A percentile compares a stretch with the other conserved stretches of the same genome.
These are phyloP conservation scores for Populus tomentosa DNA, from an alignment of 441 rosid genomes.

Conservation along the genomic window DNA sequence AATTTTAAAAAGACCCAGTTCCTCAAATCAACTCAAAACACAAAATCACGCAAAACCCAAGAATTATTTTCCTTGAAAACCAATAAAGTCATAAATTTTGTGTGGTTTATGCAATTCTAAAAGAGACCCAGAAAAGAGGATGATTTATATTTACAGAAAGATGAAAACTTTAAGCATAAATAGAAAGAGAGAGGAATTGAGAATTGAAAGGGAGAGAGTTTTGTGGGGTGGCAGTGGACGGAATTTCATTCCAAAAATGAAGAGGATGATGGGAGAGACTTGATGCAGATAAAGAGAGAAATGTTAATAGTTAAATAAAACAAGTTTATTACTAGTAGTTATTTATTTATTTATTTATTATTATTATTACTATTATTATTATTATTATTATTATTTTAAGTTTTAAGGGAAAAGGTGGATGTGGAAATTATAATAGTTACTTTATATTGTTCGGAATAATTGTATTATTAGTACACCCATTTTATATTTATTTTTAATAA, in stretches of 20 bases:
- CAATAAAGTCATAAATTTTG: neutral
- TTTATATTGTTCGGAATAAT: too few relatives aligned
- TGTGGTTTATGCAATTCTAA: neutral
- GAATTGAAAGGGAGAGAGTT: neutral
- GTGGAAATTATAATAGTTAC: too few relatives aligned
- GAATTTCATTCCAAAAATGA: neutral
- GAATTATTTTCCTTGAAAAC: neutral
- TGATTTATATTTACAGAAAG: neutral
- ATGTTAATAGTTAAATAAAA: neutral
- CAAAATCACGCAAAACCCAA: conserved; percentile 2
- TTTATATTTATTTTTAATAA: too few relatives aligned
- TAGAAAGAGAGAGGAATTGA: neutral
- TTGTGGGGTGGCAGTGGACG: neutral
- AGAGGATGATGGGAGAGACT: neutral
- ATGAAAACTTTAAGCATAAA: neutral
- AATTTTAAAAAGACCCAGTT: neutral
- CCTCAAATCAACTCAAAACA: neutral
- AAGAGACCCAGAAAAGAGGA: neutral
- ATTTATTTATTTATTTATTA: too few relatives aligned
- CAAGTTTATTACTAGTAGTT: neutral
- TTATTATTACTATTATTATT: too few relatives aligned
- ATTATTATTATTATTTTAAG: too few relatives aligned
- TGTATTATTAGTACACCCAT: too few relatives aligned
- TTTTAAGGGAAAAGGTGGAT: too few relatives aligned
- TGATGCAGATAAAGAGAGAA: neutral